Base-by-base conservation (phyloP, 1,139 yeast genomes). In the Suhomyces terraborum region DNA sequence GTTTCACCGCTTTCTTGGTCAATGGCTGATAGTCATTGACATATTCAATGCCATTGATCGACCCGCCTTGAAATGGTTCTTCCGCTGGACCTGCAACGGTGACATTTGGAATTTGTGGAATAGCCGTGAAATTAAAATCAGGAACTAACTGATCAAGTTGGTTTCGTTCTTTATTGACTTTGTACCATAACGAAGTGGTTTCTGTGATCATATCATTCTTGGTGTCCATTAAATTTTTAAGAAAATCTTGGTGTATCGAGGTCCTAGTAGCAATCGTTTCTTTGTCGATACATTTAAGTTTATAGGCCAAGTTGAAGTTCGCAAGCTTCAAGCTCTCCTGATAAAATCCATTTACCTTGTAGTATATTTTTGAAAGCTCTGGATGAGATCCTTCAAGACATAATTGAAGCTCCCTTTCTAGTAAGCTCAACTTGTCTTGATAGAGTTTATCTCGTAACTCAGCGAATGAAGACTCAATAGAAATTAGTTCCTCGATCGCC, bases 341-440 rank as follows among this genome's bases (percentile, higher is more conserved):
- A 46, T 87, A 79, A 46, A 81, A 78, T 31, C 79, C 77, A 46
- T 85, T 84, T 46, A 91, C 82, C 59, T 83, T 85, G 46, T 78
- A 79, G 57, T 87, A 85, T 22, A 77, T 75, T 50, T 75, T 75
- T n/a, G 79, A 61, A 32, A 78, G 64, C 55, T 91, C 96, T 0
- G 98, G 98, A 60, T 93, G 98, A 17, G 91, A 79, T 6, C 96
- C 97, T 52, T 84, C 87, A 24, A 84, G 69, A 64, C 98, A 91
- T 73, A 91, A 78, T 54, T 85, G 87, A 47, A 91, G 69, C 62
- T 93, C 98, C 34, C 86, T 84, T 53, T 87, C 88, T 48, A 86
- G 73, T 47, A 87, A 77, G 36, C 77, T 72, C 60, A 89, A 69
- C 60, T 88, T 89, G 60, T 84, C 88, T 46, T 82, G 85, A 55